These are phyloP conservation scores for Lepidium aucheri DNA, from an alignment of 345 rosid genomes.

Conservation along the genomic window DNA sequence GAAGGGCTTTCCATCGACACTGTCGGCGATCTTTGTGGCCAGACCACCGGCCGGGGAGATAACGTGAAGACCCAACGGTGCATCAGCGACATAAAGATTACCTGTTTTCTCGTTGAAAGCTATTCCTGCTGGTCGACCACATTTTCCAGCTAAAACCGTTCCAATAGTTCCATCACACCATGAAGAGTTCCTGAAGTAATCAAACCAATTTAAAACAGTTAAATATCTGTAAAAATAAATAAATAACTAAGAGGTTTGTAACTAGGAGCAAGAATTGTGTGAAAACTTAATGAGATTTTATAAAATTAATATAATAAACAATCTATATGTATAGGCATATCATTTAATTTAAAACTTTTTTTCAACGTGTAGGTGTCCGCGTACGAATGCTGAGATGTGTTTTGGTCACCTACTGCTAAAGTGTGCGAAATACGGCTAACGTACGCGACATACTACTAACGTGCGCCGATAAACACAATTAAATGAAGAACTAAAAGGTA, in stretches of 20 bases:
- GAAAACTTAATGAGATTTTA: too few relatives aligned
- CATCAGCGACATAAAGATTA: conserved; percentile 40
- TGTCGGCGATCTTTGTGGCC: conserved; percentile 29
- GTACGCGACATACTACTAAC: background rate
- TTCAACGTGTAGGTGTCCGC: background rate
- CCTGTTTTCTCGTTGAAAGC: conserved; percentile 23
- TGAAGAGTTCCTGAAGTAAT: conserved; percentile 7
- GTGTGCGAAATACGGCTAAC: too few relatives aligned
- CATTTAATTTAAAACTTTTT: background rate
- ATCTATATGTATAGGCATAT: background rate
- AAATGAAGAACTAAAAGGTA: too few relatives aligned
- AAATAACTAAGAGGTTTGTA: too few relatives aligned
- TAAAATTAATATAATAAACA: too few relatives aligned
- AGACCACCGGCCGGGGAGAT: conserved; percentile 35
- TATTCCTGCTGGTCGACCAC: conserved; percentile 43
- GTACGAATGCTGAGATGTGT: background rate
- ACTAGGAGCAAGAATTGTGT: too few relatives aligned
- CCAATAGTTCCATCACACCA: conserved; percentile 32
- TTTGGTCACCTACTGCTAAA: background rate
- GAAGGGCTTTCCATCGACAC: conserved; percentile 24
- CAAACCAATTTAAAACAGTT: background rate
- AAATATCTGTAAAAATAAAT: background rate
- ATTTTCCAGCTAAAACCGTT: conserved; percentile 22
- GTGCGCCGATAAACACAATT: background rate
- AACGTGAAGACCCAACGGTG: conserved; percentile 32